Conservation (phyloP, 257 asterid genomes). For the Echium plantagineum region DNA sequence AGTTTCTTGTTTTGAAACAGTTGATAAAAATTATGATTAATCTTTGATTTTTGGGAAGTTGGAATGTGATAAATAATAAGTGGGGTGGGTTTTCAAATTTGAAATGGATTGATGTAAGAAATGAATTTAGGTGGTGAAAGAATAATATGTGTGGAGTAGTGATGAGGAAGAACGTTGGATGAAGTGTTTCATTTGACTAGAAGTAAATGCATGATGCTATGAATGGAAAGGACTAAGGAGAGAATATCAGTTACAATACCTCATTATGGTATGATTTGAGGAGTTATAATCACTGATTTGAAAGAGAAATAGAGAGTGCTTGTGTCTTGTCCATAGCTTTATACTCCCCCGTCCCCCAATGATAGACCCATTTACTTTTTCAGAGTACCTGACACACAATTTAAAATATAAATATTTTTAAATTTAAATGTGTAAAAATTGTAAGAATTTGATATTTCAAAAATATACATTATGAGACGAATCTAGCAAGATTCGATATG, state of each 20-base stretch:
- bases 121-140: conserved; percentile 9
- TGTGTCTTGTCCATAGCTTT: too few relatives aligned
- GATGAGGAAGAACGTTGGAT: conserved; percentile 17
- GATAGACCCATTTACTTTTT: too few relatives aligned
- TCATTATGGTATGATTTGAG: conserved; percentile 24
- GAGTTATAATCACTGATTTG: neutral
- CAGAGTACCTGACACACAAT: too few relatives aligned
- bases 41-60: too few relatives aligned
- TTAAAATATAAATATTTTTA: too few relatives aligned
- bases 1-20: neutral
- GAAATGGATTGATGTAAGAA: conserved; percentile 9
- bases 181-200: conserved; percentile 29
- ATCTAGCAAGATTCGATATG: too few relatives aligned
- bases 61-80: neutral
- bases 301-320: conserved; percentile 4
- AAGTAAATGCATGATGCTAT: conserved; percentile 38
- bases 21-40: too few relatives aligned
- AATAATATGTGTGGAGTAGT: conserved; percentile 19
- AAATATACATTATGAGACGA: too few relatives aligned
- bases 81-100: neutral
- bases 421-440: too few relatives aligned
- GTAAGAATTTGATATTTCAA: too few relatives aligned
- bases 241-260: conserved; percentile 33
- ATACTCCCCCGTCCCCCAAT: too few relatives aligned
- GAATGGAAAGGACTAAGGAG: conserved; percentile 35